Percentiles rank a stretch among this genome's conserved stretches.
Conservation (phyloP, 768 basidiomycete species). For the Hemileccinum rubropunctum region DNA sequence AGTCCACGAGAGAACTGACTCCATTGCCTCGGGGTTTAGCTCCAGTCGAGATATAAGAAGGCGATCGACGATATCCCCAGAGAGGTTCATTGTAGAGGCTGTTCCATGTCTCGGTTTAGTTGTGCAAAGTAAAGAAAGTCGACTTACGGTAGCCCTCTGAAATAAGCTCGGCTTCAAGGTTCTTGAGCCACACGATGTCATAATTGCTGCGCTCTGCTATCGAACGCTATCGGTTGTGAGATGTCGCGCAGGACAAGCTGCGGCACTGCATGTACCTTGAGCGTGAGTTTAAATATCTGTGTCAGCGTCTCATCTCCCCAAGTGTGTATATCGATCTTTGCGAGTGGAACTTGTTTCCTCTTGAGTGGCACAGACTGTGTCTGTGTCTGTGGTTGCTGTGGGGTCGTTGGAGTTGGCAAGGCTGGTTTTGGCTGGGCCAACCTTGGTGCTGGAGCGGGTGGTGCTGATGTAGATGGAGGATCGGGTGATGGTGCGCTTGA, state of each 20-base stretch:
- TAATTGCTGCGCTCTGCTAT: slow-evolving; percentile 60
- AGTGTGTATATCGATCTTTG: slow-evolving; percentile 49
- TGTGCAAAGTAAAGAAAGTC: not conserved
- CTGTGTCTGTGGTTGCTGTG: slow-evolving; percentile 30
- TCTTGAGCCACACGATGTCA: slow-evolving; percentile 82
- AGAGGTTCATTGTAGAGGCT: slow-evolving; percentile 43
- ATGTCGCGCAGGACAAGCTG: not conserved
- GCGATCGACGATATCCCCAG: slow-evolving; percentile 65
- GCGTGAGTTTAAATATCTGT: slow-evolving; percentile 71
- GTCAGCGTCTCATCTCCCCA: slow-evolving; percentile 79
- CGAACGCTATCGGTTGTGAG: slow-evolving; percentile 42
- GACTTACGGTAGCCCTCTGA: slow-evolving; percentile 51
- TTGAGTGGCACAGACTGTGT: slow-evolving; percentile 38
- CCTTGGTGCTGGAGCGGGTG: slow-evolving; percentile 26
- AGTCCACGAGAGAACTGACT: slow-evolving; percentile 43
- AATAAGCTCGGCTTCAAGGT: slow-evolving; percentile 62
- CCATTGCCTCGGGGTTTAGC: slow-evolving; percentile 67
- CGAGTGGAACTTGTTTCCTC: slow-evolving; percentile 43
- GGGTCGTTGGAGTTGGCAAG: slow-evolving; percentile 20
- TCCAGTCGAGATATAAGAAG: slow-evolving; percentile 84
- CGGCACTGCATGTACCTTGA: slow-evolving; percentile 55
- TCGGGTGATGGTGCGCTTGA: slow-evolving; percentile 36
- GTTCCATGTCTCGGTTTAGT: slow-evolving; percentile 7
- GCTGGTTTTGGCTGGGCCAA: slow-evolving; percentile 37
- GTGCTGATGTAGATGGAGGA: slow-evolving; percentile 7